Evolutionary conservation across 108 stramenopile species (phyloP).

Genomic region (Nitzschia sp.): DNA sequence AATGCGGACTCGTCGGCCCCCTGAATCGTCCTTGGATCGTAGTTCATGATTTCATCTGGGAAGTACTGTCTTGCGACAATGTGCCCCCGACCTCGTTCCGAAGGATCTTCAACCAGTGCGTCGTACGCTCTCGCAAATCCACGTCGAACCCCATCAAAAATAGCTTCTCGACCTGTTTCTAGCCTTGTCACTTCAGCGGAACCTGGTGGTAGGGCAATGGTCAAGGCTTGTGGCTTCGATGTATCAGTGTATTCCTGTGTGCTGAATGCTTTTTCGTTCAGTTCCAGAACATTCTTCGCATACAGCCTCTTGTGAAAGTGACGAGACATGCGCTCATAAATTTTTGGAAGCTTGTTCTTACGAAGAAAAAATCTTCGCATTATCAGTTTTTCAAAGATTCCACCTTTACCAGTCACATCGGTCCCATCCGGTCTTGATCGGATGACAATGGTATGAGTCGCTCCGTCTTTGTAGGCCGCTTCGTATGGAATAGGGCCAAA

Average conservation of each 20-base stretch:
- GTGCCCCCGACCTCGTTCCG: conserved; percentile 65
- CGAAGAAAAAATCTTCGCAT: conserved; percentile 80
- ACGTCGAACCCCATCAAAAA: conserved; percentile 82
- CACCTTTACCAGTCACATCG: conserved; percentile 84
- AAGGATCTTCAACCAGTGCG: conserved; percentile 82
- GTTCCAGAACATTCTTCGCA: conserved; percentile 76
- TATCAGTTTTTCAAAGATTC: conserved; percentile 80
- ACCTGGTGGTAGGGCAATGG: conserved; percentile 85
- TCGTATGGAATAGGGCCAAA: conserved; percentile 91
- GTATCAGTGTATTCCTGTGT: conserved; percentile 47
- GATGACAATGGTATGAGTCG: conserved; percentile 89
- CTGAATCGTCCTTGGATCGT: conserved; percentile 55
- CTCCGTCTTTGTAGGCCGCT: conserved; percentile 84
- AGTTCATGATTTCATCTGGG: conserved; percentile 85
- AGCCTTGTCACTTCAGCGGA: conserved; percentile 75
- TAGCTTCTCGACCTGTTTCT: conserved; percentile 78
- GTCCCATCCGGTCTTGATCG: conserved; percentile 90
- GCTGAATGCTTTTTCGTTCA: conserved; percentile 71
- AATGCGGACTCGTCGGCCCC: conserved; percentile 20
- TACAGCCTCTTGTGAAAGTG: conserved; percentile 83
- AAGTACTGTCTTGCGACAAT: conserved; percentile 67
- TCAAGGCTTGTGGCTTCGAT: conserved; percentile 58
- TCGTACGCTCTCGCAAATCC: conserved; percentile 94
- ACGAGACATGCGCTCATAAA: conserved; percentile 60
- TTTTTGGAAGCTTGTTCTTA: conserved; percentile 67